Conservation (phyloP, 2,329 filamentous ascomycete genomes). For the Neoarthrinium moseri region DNA sequence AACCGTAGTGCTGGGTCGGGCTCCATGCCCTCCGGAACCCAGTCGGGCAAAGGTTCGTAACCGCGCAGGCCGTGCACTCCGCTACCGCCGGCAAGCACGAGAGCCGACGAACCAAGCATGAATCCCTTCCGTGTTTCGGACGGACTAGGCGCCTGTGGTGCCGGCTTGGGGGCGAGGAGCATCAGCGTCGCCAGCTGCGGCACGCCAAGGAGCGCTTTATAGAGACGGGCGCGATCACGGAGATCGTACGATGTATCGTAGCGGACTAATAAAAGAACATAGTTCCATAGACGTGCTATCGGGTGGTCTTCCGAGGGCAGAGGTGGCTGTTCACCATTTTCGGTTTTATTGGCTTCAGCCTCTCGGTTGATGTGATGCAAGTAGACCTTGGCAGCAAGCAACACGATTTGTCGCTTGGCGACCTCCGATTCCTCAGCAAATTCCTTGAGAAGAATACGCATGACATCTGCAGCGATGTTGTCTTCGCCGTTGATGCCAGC, state of each 20-base stretch:
- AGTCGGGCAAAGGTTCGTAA: constrained; percentile 77
- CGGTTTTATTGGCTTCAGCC: constrained; percentile 33
- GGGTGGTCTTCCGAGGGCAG: constrained; percentile 54
- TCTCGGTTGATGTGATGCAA: constrained; percentile 78
- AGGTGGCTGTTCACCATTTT: background rate
- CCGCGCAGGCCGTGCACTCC: constrained; percentile 73
- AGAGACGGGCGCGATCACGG: constrained; percentile 85
- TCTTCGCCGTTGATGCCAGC: constrained; percentile 75
- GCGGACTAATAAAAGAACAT: constrained; percentile 78
- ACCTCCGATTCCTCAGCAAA: constrained; percentile 82
- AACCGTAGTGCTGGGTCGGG: constrained; percentile 70
- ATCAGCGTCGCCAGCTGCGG: constrained; percentile 89
- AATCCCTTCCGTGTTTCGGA: constrained; percentile 80
- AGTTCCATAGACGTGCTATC: constrained; percentile 77
- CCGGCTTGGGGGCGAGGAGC: constrained; percentile 89
- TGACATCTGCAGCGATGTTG: constrained; percentile 89
- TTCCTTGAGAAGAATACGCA: constrained; percentile 81
- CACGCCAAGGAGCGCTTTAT: constrained; percentile 77
- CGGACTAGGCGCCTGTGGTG: constrained; percentile 85
- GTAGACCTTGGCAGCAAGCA: constrained; percentile 95
- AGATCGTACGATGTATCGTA: constrained; percentile 96
- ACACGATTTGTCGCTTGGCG: constrained; percentile 86
- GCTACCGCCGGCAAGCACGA: constrained; percentile 77
- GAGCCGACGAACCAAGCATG: constrained; percentile 77
- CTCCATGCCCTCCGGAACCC: constrained; percentile 79